Conservation (phyloP, 352 stramenopile species). For the Phytophthora kernoviae region DNA sequence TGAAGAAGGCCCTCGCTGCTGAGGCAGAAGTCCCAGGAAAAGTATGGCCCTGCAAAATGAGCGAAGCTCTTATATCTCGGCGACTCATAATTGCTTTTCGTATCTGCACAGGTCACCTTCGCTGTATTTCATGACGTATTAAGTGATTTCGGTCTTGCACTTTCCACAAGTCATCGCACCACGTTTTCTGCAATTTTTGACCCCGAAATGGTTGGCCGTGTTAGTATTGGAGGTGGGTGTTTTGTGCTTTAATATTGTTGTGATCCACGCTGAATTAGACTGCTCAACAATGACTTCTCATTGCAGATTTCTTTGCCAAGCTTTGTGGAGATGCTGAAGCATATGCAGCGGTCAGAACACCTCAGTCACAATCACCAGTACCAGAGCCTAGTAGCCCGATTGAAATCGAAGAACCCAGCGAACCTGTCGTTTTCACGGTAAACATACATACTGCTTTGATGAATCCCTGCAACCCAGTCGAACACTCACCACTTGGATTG, state of each 20-base stretch:
- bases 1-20: conserved; percentile 79
- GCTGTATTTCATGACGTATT: conserved; percentile 77
- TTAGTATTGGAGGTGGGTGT: conserved; percentile 74
- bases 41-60: conserved; percentile 24
- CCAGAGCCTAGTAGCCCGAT: conserved; percentile 16
- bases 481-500: neutral
- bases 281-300: no score
- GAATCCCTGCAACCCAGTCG: neutral
- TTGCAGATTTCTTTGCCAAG: conserved; percentile 78
- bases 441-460: neutral
- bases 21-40: conserved; percentile 76
- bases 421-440: conserved; percentile 34
- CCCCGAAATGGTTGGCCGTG: conserved; percentile 47
- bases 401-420: conserved; percentile 10
- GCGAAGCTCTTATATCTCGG: neutral
- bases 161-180: conserved; percentile 46
- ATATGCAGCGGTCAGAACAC: conserved; percentile 39
- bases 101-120: conserved; percentile 51
- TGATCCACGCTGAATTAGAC: no score
- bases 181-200: conserved; percentile 59
- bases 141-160: conserved; percentile 60
- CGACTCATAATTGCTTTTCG: neutral
- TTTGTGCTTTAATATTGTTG: neutral
- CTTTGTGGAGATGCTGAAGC: conserved; percentile 68
- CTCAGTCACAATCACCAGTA: conserved; percentile 3